Evolutionary conservation across 169 alveolate species (phyloP).

Genomic region (Condylostoma magnum): DNA sequence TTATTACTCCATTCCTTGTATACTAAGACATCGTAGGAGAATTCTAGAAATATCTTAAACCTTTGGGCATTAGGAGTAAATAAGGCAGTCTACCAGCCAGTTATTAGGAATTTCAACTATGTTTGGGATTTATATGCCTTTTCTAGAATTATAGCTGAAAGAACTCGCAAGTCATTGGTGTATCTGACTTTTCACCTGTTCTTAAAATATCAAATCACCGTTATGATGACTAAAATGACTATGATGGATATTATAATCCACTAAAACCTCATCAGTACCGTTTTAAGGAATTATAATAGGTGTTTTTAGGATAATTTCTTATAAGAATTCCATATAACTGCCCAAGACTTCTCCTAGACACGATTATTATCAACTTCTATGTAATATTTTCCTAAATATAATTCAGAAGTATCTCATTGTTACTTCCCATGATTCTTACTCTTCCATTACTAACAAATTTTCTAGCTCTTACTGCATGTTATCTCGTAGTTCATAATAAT

Average conservation of each 20-base stretch:
- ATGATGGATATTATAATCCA: too few relatives aligned
- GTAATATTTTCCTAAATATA: constrained; percentile 1
- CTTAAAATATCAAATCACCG: too few relatives aligned
- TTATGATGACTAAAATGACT: too few relatives aligned
- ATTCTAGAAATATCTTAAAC: not conserved
- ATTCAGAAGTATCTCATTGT: constrained; percentile 14
- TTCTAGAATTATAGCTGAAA: too few relatives aligned
- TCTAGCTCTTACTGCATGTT: too few relatives aligned
- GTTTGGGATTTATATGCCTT: too few relatives aligned
- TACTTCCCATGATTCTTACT: not conserved
- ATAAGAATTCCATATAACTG: not conserved
- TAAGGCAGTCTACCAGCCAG: constrained; percentile 24
- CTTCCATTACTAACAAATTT: too few relatives aligned
- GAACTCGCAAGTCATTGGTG: too few relatives aligned
- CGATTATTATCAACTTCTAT: constrained; percentile 28
- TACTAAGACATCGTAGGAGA: not conserved
- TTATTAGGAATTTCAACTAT: too few relatives aligned
- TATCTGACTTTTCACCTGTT: too few relatives aligned
- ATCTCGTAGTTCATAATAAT: too few relatives aligned
- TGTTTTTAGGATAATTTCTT: constrained; percentile 24
- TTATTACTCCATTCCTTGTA: not conserved
- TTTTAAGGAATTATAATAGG: constrained; percentile 2
- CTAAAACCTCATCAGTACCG: too few relatives aligned
- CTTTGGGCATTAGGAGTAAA: not conserved
- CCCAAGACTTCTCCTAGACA: not conserved